A percentile compares a stretch with the other conserved stretches of the same genome.
These are phyloP conservation scores for Rutstroemia sp. DNA, from an alignment of 2,329 filamentous ascomycete species.

Conservation along the genomic window DNA sequence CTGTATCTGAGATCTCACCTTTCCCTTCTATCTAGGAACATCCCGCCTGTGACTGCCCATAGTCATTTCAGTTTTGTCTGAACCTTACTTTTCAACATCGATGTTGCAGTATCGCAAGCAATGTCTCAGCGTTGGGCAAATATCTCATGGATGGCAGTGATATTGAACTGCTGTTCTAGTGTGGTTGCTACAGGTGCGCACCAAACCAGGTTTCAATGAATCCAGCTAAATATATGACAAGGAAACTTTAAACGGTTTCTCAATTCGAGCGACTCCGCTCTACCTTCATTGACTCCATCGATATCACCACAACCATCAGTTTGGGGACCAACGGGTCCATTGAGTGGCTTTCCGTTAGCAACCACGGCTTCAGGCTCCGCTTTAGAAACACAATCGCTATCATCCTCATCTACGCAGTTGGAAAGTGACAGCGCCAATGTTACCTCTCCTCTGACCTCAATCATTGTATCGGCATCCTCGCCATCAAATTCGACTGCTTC, in stretches of 20 bases:
- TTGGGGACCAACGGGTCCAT: too few relatives aligned
- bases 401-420: too few relatives aligned
- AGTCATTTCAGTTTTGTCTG: too few relatives aligned
- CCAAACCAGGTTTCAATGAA: background rate
- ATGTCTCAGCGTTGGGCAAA: background rate
- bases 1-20: too few relatives aligned
- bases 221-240: background rate
- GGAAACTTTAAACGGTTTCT: background rate
- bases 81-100: too few relatives aligned
- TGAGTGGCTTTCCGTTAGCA: too few relatives aligned
- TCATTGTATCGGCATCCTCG: background rate
- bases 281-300: background rate
- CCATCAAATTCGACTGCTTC: background rate
- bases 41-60: too few relatives aligned
- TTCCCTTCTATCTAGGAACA: too few relatives aligned
- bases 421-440: background rate
- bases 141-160: background rate
- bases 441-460: too few relatives aligned
- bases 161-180: background rate
- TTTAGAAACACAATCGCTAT: too few relatives aligned
- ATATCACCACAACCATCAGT: too few relatives aligned
- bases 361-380: too few relatives aligned
- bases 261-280: background rate
- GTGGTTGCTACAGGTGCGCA: background rate
- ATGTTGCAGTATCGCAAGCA: background rate